Evolutionary conservation across 805 yeast genomes (phyloP).

Genomic region (Lipomyces sp.): DNA sequence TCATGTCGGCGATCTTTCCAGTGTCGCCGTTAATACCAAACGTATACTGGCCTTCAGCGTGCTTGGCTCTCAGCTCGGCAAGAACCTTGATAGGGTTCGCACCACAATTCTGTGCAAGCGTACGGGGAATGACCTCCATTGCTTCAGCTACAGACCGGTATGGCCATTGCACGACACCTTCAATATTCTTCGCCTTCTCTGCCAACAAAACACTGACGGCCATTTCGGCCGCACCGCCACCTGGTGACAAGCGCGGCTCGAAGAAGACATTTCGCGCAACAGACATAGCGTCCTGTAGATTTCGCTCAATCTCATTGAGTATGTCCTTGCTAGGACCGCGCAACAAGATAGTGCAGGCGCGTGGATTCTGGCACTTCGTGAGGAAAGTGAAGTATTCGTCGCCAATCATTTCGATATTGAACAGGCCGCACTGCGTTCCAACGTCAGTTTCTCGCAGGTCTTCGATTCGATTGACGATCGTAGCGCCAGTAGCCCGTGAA

Average conservation of each 20-base stretch:
- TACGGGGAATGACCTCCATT: slow-evolving; percentile 96
- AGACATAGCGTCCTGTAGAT: slow-evolving; percentile 97
- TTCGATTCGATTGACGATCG: slow-evolving; percentile 91
- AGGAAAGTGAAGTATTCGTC: slow-evolving; percentile 93
- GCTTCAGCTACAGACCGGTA: slow-evolving; percentile 99
- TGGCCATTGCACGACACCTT: slow-evolving; percentile 98
- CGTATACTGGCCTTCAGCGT: slow-evolving; percentile 78
- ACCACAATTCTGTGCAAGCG: slow-evolving; percentile 95
- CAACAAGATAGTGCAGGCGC: slow-evolving; percentile 87
- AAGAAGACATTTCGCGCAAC: slow-evolving; percentile 92
- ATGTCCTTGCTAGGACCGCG: slow-evolving; percentile 98
- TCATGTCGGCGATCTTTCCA: slow-evolving; percentile 95
- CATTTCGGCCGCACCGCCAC: slow-evolving; percentile 99
- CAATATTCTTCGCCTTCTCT: slow-evolving; percentile 86
- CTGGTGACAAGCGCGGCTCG: slow-evolving; percentile 93
- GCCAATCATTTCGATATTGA: slow-evolving; percentile 91
- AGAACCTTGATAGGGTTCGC: slow-evolving; percentile 89
- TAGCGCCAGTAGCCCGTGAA: slow-evolving; percentile 96
- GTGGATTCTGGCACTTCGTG: slow-evolving; percentile 75
- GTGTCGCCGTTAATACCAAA: slow-evolving; percentile 93
- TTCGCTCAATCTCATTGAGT: slow-evolving; percentile 91
- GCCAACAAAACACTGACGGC: slow-evolving; percentile 86
- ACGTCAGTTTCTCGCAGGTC: slow-evolving; percentile 88
- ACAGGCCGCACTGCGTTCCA: slow-evolving; percentile 84
- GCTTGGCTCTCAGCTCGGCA: slow-evolving; percentile 92